Percentiles rank a stretch among this genome's conserved stretches.
Evolutionary conservation across 2,329 filamentous ascomycete genomes (phyloP).

Genomic region (Mycosphaerella arachidis): DNA sequence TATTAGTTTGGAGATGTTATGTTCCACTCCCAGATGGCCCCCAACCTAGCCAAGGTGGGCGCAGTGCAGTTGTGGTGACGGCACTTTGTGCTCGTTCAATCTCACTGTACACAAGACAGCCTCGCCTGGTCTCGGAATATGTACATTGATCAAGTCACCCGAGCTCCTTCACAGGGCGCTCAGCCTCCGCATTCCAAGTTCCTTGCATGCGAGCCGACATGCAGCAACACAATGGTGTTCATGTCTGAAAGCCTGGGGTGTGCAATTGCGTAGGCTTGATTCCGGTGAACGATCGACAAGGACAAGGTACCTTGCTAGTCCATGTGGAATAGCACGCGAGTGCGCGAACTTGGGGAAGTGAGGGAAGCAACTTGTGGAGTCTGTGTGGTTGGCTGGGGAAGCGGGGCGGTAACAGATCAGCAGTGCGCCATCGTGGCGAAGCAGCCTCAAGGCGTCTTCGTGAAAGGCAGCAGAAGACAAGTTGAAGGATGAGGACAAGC

Average conservation of each 20-base stretch:
- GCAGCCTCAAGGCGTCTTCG: not conserved
- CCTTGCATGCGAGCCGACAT: not conserved
- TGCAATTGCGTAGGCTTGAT: not conserved
- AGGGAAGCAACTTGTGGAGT: not conserved
- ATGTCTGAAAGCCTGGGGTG: not conserved
- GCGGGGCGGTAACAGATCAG: not conserved
- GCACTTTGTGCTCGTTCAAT: not conserved
- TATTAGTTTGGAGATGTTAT: not conserved
- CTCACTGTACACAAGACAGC: not conserved
- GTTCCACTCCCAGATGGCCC: not conserved
- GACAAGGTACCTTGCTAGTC: not conserved
- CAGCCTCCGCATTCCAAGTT: not conserved
- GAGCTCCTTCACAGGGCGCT: not conserved
- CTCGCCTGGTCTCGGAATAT: not conserved
- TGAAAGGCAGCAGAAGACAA: not conserved
- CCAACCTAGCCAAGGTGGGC: not conserved
- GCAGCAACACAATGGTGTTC: not conserved
- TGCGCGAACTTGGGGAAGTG: not conserved
- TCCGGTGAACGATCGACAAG: not conserved
- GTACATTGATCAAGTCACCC: not conserved
- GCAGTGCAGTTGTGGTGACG: not conserved
- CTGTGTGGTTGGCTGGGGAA: not conserved
- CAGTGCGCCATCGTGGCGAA: constrained; percentile 2
- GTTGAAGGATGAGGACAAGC: not conserved
- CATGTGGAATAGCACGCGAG: not conserved